Base-by-base conservation (phyloP, 768 basidiomycete genomes). In the Hypsizygus marmoreus region DNA sequence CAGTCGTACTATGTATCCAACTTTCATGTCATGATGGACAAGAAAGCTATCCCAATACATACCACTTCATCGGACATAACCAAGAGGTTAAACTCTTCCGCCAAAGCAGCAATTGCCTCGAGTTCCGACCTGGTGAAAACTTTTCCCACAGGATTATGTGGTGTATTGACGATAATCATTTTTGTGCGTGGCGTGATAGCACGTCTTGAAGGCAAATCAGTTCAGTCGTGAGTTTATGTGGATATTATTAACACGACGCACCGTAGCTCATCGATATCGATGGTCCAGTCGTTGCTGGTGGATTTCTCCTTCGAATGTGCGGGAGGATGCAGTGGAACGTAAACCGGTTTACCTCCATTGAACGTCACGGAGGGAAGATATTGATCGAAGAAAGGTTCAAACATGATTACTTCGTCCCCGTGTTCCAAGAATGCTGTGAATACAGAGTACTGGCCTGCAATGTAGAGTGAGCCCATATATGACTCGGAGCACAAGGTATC, bases 81-180 rank as follows among this genome's bases (percentile, higher is more conserved):
- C 29, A 99, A 71, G 17, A 98, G 77, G 62, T 99, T 93, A 66
- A 88, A 86, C 68, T 97, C 91, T 61, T 91, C 82, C 3, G 95
- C 94, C 17, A 99, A 67, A 40, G 75, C 80, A 23, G 95, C 95
- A 45, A 99, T 92, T 41, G 78, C 72, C 53, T 89, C 83, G 2
- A 99, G 77, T 64, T 99, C 97, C 37, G 76, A 60, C 45, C 77
- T 78, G 5, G 84, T 88, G 64, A 97, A 98, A 26, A 97, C 92
- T 67, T 99, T 99, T 37, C 97, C 97, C n/a, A 97, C 80, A 17
- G 97, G 97, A 66, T 98, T 98, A 68, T 97, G 95, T 5, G 95
- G 93, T 2, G 95, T 97, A 67, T 97, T 97, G 56, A 97, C 74
- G 54, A 97, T 89, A 52, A 98, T 91, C 67, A 94, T 90, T 67